phyloP scores from a whole-genome alignment of 2,329 filamentous ascomycete genomes.

The Orbilia javanica region DNA sequence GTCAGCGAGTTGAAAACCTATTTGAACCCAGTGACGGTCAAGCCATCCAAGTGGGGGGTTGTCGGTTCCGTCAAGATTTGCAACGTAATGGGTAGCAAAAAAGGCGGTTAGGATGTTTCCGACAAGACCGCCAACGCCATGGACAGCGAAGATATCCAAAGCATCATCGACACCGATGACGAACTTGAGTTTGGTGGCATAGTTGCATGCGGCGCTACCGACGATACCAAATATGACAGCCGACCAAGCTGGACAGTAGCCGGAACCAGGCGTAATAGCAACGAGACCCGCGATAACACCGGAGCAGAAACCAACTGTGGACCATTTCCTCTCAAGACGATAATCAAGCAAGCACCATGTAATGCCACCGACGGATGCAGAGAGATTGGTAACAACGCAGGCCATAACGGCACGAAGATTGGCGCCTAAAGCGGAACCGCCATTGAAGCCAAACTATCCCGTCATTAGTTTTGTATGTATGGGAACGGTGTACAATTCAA shows the following conservation, averaged over 20 bases:
- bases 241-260: conserved; percentile 80
- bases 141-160: conserved; percentile 88
- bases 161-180: conserved; percentile 83
- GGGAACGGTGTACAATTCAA: not conserved
- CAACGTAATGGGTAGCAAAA: conserved; percentile 88
- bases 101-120: conserved; percentile 84
- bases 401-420: conserved; percentile 90
- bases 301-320: conserved; percentile 91
- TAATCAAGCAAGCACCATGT: conserved; percentile 93
- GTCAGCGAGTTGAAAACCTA: conserved; percentile 86
- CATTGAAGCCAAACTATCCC: conserved; percentile 83
- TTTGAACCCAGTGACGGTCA: conserved; percentile 84
- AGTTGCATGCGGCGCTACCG: conserved; percentile 84
- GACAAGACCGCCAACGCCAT: conserved; percentile 81
- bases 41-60: conserved; percentile 82
- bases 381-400: conserved; percentile 84
- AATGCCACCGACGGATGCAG: conserved; percentile 84
- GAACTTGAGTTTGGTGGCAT: conserved; percentile 92
- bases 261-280: conserved; percentile 87
- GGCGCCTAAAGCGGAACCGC: conserved; percentile 82
- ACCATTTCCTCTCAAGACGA: conserved; percentile 89
- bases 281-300: conserved; percentile 89
- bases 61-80: conserved; percentile 78
- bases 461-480: conserved; percentile 10
- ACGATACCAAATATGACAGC: conserved; percentile 82